Percentiles rank a stretch among this genome's conserved stretches.
Evolutionary conservation across 139 green algal genomes (phyloP).

Genomic region (Choricystis sp.): DNA sequence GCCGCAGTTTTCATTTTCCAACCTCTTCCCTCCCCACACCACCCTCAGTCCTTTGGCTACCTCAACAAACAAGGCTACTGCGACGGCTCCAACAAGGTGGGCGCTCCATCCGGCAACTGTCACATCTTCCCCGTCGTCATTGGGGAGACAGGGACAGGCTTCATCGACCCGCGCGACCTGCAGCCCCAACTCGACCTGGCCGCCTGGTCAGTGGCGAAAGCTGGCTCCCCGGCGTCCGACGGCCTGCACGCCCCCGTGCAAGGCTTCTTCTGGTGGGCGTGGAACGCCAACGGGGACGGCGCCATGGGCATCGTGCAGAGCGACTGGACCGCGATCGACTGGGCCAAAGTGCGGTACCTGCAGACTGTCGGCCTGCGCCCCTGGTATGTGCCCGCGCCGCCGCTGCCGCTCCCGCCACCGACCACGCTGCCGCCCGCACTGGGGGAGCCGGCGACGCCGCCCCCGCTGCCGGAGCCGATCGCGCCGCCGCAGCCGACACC

Average conservation of each 20-base stretch:
- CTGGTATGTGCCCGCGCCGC: not conserved
- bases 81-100: not conserved
- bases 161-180: slow-evolving; percentile 6
- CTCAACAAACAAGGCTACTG: slow-evolving; percentile 24
- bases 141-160: slow-evolving; percentile 22
- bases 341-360: not conserved
- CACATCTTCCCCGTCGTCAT: slow-evolving; percentile 22
- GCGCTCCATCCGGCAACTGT: slow-evolving; percentile 3
- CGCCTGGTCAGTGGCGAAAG: not conserved
- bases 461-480: no score
- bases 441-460: not conserved
- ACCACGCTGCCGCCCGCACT: no score
- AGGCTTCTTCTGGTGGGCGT: slow-evolving; percentile 12
- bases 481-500: no score
- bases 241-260: not conserved
- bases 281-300: slow-evolving; percentile 11
- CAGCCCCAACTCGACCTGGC: slow-evolving; percentile 7
- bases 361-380: not conserved
- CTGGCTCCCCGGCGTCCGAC: not conserved
- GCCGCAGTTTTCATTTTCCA: not conserved
- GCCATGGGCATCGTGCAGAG: slow-evolving; percentile 1
- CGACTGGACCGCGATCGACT: not conserved
- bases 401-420: no score
- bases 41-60: slow-evolving; percentile 16
- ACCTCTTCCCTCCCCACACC: slow-evolving; percentile 3